A percentile compares a stretch with the other conserved stretches of the same genome.
Evolutionary conservation across 73 alveolate species (phyloP).

Genomic region (Urostyla sp.): DNA sequence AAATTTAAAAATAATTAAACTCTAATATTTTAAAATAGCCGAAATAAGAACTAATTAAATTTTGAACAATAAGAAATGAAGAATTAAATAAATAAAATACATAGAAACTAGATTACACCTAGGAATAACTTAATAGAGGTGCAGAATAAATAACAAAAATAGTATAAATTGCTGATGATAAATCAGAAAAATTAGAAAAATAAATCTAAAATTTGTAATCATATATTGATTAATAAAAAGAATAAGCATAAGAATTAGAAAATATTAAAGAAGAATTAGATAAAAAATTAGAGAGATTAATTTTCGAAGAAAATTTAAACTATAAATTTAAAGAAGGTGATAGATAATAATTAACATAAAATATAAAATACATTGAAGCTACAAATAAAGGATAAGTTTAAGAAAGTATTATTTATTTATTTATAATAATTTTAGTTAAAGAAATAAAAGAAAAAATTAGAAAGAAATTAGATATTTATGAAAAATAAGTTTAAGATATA

Average conservation of each 20-base stretch:
- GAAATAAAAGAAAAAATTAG: not conserved
- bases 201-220: not conserved
- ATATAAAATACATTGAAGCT: not conserved
- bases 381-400: conserved; percentile 7
- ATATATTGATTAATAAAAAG: not conserved
- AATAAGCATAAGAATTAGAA: not conserved
- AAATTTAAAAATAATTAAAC: too few relatives aligned
- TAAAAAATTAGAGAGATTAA: conserved; percentile 17
- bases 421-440: not conserved
- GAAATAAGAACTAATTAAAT: not conserved
- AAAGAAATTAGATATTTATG: conserved; percentile 28
- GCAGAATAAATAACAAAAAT: not conserved
- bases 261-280: conserved; percentile 30
- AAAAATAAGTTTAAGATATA: conserved; percentile 12
- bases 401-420: not conserved
- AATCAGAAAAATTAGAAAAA: not conserved
- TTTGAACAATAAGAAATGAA: too few relatives aligned
- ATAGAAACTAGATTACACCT: conserved; percentile 1
- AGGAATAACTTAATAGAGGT: not conserved
- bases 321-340: conserved; percentile 39
- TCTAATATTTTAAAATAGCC: too few relatives aligned
- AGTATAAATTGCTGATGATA: not conserved
- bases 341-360: not conserved
- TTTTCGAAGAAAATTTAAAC: conserved; percentile 27
- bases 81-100: too few relatives aligned